Evolutionary conservation across 805 yeast species (phyloP), one percentile per base, ranked within the genome.

Genomic region (Ogataea pini): DNA sequence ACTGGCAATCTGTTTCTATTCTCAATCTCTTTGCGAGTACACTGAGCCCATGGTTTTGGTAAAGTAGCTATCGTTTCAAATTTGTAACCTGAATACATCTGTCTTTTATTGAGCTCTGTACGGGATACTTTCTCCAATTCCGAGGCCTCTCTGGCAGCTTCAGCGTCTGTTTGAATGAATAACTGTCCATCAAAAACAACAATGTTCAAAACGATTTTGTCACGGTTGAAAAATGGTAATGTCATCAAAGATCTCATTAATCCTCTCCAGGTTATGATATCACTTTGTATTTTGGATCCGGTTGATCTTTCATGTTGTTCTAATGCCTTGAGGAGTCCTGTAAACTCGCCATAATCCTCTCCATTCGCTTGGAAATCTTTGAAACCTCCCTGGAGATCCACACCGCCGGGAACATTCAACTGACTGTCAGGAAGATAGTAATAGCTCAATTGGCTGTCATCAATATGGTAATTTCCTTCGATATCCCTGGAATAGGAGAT

Each of bases 221-320:
- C 84, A 24, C 74, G 72, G 14, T 71, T 61, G 47, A 76, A 75
- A 61, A 82, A 85, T 2, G 92, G 89, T 19, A 88, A 69, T 6
- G 84, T 74, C 67, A 94, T 70, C 31, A 92, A 68, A 49, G 80
- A 78, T 27, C 90, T 83, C 82, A 92, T 80, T 29, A 89, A 67
- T 0, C 97, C 98, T 57, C 97, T 75, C 78, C 88, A 89, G 0
- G 96, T 83, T 18, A 94, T 72, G 25, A 94, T 77, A 57, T 89
- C 87, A 1, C 80, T 78, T 24, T 77, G 76, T 2, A 79, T 60
- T 51, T 77, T 81, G n/a, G 58, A 58, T 1, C 72, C 73, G 16
- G 67, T 61, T 8, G 59, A 53, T 49, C 71, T 65, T 65, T 94
- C 98, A 57, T 78, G 71, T 5, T 69, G 56, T 51, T 72, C 69